A percentile compares a stretch with the other conserved stretches of the same genome.
These are phyloP conservation scores for Phylloporus arenicola DNA, from an alignment of 768 basidiomycete species.

Conservation along the genomic window DNA sequence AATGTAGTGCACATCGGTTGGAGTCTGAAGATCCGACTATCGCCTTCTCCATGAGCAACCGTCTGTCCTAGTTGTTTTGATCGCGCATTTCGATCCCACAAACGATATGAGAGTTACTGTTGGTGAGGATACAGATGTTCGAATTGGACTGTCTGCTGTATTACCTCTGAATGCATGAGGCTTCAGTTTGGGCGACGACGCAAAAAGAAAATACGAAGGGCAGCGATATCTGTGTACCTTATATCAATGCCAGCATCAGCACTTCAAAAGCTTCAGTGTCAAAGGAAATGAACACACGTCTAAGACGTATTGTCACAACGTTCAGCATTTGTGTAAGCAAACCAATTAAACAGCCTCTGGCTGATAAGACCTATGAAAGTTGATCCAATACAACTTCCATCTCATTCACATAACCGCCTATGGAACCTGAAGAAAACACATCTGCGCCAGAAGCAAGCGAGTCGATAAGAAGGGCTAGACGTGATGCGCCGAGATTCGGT, in stretches of 20 bases:
- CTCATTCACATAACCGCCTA: constrained; percentile 45
- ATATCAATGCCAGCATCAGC: not conserved
- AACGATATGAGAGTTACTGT: too few relatives aligned
- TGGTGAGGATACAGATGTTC: not conserved
- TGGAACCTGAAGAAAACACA: constrained; percentile 49
- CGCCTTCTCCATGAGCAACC: not conserved
- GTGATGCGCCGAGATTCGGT: constrained; percentile 61
- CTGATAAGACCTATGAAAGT: constrained; percentile 7
- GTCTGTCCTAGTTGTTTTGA: not conserved
- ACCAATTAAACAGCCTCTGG: not conserved
- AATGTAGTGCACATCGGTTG: not conserved
- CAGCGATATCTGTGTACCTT: not conserved
- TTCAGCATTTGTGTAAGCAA: not conserved
- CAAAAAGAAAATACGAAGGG: not conserved
- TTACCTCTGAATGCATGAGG: too few relatives aligned
- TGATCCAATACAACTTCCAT: constrained; percentile 67
- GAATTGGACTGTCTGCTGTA: too few relatives aligned
- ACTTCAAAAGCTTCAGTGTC: not conserved
- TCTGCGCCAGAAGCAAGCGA: constrained; percentile 77
- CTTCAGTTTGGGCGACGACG: not conserved
- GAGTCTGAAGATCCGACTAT: not conserved
- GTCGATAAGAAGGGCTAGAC: constrained; percentile 72
- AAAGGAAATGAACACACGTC: not conserved
- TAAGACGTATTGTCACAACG: not conserved
- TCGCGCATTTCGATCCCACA: not conserved